These are phyloP conservation scores for Aspergillus baeticus DNA, from an alignment of 495 filamentous ascomycete species.

Conservation along the genomic window DNA sequence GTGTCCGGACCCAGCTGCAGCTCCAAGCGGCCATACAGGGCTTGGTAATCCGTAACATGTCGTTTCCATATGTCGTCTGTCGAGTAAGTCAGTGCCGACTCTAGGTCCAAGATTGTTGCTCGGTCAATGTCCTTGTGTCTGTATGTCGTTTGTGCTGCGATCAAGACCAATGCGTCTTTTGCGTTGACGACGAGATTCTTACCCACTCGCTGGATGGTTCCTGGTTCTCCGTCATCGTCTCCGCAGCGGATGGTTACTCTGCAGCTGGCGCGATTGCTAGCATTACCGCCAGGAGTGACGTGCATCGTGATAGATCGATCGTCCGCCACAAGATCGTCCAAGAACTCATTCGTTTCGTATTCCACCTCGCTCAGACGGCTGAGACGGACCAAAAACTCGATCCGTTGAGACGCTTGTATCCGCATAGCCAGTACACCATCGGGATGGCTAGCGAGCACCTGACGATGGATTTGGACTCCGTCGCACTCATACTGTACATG, in stretches of 20 bases:
- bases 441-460: constrained; percentile 40
- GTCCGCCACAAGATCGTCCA: constrained; percentile 29
- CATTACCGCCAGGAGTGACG: constrained; percentile 36
- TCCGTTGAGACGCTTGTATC: constrained; percentile 29
- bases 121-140: constrained; percentile 28
- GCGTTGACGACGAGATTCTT: constrained; percentile 32
- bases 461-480: constrained; percentile 30
- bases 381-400: constrained; percentile 27
- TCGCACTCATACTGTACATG: constrained; percentile 38
- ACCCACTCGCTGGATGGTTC: constrained; percentile 22
- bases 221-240: constrained; percentile 18
- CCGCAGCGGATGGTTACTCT: constrained; percentile 26
- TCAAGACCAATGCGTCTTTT: constrained; percentile 31
- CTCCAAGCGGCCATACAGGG: constrained; percentile 32
- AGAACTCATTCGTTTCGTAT: constrained; percentile 41
- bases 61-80: constrained; percentile 23
- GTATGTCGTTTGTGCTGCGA: constrained; percentile 43
- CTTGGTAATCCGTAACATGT: constrained; percentile 33
- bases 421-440: constrained; percentile 43
- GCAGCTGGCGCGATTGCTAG: constrained; percentile 34
- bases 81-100: constrained; percentile 19
- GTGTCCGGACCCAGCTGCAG: constrained; percentile 24
- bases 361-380: constrained; percentile 35
- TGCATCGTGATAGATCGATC: constrained; percentile 35
- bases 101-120: constrained; percentile 22